Evolutionary conservation across 768 basidiomycete species (phyloP), one percentile per base, ranked within the genome.

Genomic region (Russula sp.): DNA sequence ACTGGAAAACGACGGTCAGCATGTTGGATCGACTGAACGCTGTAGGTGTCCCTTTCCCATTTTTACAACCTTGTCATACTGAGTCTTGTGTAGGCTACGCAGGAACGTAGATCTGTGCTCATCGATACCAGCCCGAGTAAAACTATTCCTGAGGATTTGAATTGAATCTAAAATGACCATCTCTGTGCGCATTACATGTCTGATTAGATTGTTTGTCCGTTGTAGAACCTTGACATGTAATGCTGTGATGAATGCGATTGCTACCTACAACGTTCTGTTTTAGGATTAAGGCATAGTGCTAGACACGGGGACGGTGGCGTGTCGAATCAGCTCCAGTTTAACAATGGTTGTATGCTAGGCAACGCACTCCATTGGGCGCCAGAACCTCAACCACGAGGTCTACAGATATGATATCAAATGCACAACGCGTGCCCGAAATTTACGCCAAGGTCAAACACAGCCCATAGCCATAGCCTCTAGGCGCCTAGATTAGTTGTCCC

Each of bases 11-110:
- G 7, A 97, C 93, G 1, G 77, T 91, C 42, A 66, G 58, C 20
- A 89, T 94, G 85, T 82, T 96, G 53, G 80, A 86, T 69, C 75
- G 78, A 59, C 78, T 93, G 53, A 87, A 93, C 62, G 77, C 79
- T 68, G 77, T 78, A 52, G 10, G 75, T 65, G 18, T 34, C 13
- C 25, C 10, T 20, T 16, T 20, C 3, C 7, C 11, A 10, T 41
- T 11, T 47, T 29, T 41, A 32, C 20, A 14, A 22, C 7, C 1
- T 18, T 11, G 5, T 32, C 20, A n/a, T 14, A 32, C 38, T 34
- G 13, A 45, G 36, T n/a, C n/a, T 7, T 42, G 10, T 29, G 3
- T 50, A 65, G 65, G 65, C 65, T 16, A 58, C 52, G 36, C 52
- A 51, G 20, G 56, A 59, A 35, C 65, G 65, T 49, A 49, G 65